These are phyloP conservation scores for Buddleja alternifolia DNA, from an alignment of 257 asterid species.

Conservation along the genomic window DNA sequence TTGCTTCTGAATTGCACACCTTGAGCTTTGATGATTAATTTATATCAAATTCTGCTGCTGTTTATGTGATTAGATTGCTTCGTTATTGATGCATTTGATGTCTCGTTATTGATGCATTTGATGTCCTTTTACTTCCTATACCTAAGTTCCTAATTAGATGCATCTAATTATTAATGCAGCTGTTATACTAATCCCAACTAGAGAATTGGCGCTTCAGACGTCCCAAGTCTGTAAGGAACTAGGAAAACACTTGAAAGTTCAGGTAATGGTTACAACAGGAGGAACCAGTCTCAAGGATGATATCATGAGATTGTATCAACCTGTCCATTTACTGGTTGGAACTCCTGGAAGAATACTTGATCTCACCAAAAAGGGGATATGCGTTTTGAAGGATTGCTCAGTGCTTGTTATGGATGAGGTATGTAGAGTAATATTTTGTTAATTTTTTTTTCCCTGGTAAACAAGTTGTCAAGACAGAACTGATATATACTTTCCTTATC, in stretches of 20 bases:
- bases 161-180: too few relatives aligned
- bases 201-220: constrained; percentile 35
- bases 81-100: too few relatives aligned
- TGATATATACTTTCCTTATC: too few relatives aligned
- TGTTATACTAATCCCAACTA: too few relatives aligned
- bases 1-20: too few relatives aligned
- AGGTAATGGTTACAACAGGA: constrained; percentile 33
- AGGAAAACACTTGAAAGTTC: constrained; percentile 30
- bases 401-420: constrained; percentile 36
- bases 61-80: too few relatives aligned
- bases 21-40: too few relatives aligned
- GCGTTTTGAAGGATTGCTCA: constrained; percentile 24
- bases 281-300: constrained; percentile 37
- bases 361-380: constrained; percentile 28
- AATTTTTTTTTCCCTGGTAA: not conserved
- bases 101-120: too few relatives aligned
- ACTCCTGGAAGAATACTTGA: constrained; percentile 36
- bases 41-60: too few relatives aligned
- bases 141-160: too few relatives aligned
- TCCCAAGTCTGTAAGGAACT: constrained; percentile 35
- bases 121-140: too few relatives aligned
- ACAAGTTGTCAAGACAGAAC: too few relatives aligned
- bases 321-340: constrained; percentile 33
- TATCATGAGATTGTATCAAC: constrained; percentile 33
- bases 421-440: not conserved